A percentile compares a stretch with the other conserved stretches of the same genome.
Conservation (phyloP, 805 yeast species). For the Candida methanosorbosa region DNA sequence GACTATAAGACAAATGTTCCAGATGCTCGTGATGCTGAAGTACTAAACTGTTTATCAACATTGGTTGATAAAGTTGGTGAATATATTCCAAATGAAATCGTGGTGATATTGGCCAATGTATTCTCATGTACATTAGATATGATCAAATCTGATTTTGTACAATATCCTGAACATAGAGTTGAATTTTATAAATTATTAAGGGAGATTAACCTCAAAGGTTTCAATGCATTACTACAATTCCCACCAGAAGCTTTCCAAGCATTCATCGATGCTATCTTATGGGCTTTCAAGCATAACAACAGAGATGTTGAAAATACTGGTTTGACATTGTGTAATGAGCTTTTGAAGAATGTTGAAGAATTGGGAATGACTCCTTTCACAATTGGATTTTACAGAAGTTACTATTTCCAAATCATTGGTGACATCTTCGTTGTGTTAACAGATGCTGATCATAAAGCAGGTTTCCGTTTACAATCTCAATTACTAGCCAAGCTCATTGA, state of each 20-base stretch:
- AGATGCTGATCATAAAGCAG: constrained; percentile 96
- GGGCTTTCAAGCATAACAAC: constrained; percentile 98
- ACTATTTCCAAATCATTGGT: constrained; percentile 79
- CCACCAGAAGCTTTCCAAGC: constrained; percentile 90
- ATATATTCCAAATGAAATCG: constrained; percentile 83
- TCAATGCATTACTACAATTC: constrained; percentile 76
- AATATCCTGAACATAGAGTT: constrained; percentile 96
- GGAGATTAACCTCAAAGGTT: constrained; percentile 78
- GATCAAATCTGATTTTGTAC: constrained; percentile 93
- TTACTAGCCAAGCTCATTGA: constrained; percentile 77
- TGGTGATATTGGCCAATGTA: constrained; percentile 77
- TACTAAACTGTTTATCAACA: constrained; percentile 87
- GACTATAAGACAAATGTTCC: constrained; percentile 88
- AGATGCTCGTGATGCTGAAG: constrained; percentile 97
- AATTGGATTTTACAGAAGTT: constrained; percentile 79
- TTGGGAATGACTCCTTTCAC: constrained; percentile 67
- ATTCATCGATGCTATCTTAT: constrained; percentile 85
- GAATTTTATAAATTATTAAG: constrained; percentile 88
- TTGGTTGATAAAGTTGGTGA: constrained; percentile 82
- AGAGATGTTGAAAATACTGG: constrained; percentile 96
- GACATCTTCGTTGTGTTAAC: constrained; percentile 92
- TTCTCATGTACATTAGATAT: constrained; percentile 91
- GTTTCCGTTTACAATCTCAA: constrained; percentile 81
- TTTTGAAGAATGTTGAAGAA: constrained; percentile 76
- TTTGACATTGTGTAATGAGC: constrained; percentile 71